phyloP scores from a whole-genome alignment of 345 rosid species.

The Eucalyptus erythrocorys region DNA sequence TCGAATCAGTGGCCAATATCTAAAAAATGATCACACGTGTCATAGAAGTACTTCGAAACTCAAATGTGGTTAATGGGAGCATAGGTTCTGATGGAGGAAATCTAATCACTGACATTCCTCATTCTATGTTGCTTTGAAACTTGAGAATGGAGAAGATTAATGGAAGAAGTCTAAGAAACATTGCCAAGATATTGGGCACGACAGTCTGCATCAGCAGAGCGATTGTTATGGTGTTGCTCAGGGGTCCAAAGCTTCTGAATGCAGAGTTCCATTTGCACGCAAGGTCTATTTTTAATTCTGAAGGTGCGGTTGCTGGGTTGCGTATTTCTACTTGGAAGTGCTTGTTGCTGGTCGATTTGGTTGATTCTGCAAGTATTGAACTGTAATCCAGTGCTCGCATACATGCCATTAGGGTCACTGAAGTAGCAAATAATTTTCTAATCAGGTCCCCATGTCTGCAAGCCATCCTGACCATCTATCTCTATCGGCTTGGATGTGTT shows the following conservation, averaged over 20 bases:
- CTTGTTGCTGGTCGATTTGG: conserved; percentile 70
- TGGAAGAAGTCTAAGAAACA: conserved; percentile 32
- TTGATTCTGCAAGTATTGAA: conserved; percentile 46
- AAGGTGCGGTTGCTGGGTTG: conserved; percentile 45
- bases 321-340: conserved; percentile 34
- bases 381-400: not conserved
- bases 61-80: not conserved
- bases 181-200: conserved; percentile 56
- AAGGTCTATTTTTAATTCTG: conserved; percentile 2
- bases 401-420: not conserved
- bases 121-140: not conserved
- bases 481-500: conserved; percentile 66
- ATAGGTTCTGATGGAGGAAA: not conserved
- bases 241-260: conserved; percentile 63
- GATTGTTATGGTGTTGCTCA: conserved; percentile 46
- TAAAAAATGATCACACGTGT: not conserved
- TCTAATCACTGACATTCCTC: not conserved
- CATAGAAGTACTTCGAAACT: not conserved
- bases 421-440: not conserved
- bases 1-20: not conserved
- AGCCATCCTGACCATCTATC: conserved; percentile 47
- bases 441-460: conserved; percentile 44
- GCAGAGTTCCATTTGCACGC: not conserved
- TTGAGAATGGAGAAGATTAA: conserved; percentile 51
- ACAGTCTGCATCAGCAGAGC: conserved; percentile 46